Base-by-base conservation (phyloP, 371 early-diverging fungal species). In the Mortierella sp. region DNA sequence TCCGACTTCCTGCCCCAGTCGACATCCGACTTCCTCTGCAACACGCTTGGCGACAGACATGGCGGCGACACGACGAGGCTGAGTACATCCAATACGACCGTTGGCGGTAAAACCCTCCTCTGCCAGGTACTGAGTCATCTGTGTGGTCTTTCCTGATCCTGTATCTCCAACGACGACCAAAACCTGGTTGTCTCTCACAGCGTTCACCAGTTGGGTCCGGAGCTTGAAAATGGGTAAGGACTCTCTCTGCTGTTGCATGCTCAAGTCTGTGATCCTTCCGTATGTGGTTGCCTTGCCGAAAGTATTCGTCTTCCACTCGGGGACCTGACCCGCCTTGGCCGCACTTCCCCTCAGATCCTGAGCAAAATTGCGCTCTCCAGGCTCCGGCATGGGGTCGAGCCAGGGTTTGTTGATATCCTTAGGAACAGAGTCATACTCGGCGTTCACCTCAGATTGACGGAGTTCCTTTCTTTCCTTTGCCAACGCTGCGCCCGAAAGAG, bases 101-200 rank as follows among this genome's bases (percentile, higher is more conserved):
- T 88, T 79, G 31, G 90, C 88, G 0, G 95, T 93, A 84, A 96
- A 98, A 0, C 98, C 98, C 87, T 97, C 97, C 88, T 99, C 99
- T 19, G 95, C 95, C 72, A 99, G 89, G 84, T 99, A 99, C 90
- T 99, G 99, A 9, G 99, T 98, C 95, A 99, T 97, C 89, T 99
- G 99, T 8, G 99, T 99, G 0, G 99, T 99, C 89, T 99, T 99
- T 42, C 99, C 99, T 16, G 99, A 98, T 10, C 99, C 99, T 5
- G 99, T 99, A 78, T 99, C 99, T 54, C 99, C 99, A 31, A 99
- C 96, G 0, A 97, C 97, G 76, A 99, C 93, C 84, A 99, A 80
- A 74, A 98, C 92, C 90, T 98, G 99, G 87, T 99, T 96, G 81
- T 96, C 94, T 34, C 89, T 87, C 19, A 99, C 92, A 24, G 98